phyloP scores from a whole-genome alignment of 441 rosid genomes.

The Theobroma grandiflorum region DNA sequence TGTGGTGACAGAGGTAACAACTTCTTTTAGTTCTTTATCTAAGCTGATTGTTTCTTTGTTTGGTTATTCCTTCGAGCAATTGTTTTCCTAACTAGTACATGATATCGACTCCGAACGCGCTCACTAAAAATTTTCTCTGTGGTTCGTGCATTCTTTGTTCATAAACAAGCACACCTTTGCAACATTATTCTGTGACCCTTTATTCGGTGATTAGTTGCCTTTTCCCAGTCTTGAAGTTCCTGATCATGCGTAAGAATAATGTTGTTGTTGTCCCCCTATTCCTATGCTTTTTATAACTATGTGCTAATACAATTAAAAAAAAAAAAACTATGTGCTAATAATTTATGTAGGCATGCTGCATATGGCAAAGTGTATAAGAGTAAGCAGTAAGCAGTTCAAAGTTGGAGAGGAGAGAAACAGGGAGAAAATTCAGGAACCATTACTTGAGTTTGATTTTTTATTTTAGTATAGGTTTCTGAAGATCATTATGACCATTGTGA shows the following conservation, averaged over 20 bases:
- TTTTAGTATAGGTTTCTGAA: neutral
- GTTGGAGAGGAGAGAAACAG: neutral
- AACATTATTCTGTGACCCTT: neutral
- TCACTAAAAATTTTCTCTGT: neutral
- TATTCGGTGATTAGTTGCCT: neutral
- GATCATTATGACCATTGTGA: neutral
- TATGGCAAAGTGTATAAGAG: neutral
- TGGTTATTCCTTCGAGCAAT: neutral
- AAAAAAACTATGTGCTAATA: neutral
- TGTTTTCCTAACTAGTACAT: neutral
- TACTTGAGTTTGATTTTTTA: neutral
- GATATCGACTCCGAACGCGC: neutral
- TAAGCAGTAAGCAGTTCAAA: neutral
- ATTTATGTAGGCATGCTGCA: neutral
- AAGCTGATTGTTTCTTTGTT: neutral
- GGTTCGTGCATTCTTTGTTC: neutral
- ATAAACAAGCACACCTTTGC: neutral
- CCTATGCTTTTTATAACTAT: neutral
- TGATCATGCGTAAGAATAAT: neutral
- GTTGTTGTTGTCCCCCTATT: neutral
- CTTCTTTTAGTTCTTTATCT: constrained; percentile 16
- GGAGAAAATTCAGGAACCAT: neutral
- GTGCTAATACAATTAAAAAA: neutral
- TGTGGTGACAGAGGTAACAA: constrained; percentile 84
- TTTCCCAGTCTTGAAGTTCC: neutral